A percentile compares a stretch with the other conserved stretches of the same genome.
These are phyloP conservation scores for Daldinia sp. DNA, from an alignment of 2,329 filamentous ascomycete species.

Conservation along the genomic window DNA sequence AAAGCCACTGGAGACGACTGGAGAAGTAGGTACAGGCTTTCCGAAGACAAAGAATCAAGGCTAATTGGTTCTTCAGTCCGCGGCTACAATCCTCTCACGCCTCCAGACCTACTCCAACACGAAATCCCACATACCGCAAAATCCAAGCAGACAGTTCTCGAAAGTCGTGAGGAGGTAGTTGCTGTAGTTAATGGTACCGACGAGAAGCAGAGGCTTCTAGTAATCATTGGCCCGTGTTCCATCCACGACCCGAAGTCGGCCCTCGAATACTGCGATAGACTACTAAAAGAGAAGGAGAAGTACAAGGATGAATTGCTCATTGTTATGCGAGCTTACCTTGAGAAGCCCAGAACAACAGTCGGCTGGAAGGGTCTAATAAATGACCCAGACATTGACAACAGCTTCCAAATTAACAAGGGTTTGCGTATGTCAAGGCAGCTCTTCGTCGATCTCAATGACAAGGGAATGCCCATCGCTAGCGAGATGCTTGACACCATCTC, in stretches of 20 bases:
- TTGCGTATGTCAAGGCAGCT: conserved; percentile 86
- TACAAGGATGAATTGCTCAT: conserved; percentile 91
- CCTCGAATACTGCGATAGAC: conserved; percentile 89
- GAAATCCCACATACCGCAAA: conserved; percentile 77
- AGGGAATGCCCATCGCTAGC: conserved; percentile 94
- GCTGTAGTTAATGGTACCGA: conserved; percentile 77
- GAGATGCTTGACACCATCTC: conserved; percentile 99
- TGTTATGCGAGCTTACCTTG: conserved; percentile 97
- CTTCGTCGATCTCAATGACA: conserved; percentile 90
- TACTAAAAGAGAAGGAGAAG: conserved; percentile 86
- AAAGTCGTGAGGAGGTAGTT: conserved; percentile 72
- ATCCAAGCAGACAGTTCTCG: conserved; percentile 71
- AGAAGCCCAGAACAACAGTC: conserved; percentile 97
- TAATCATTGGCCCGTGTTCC: conserved; percentile 94
- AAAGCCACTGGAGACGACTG: conserved; percentile 81
- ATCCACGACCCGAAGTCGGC: conserved; percentile 95
- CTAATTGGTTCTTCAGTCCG: conserved; percentile 66
- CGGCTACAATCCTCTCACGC: conserved; percentile 92
- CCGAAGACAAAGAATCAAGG: background rate
- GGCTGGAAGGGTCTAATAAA: conserved; percentile 99
- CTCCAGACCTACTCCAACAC: conserved; percentile 94
- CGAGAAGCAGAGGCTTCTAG: conserved; percentile 68
- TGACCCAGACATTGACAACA: conserved; percentile 97
- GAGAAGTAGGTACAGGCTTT: conserved; percentile 72
- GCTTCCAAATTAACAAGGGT: conserved; percentile 99